A percentile compares a stretch with the other conserved stretches of the same genome.
Conservation (phyloP, 305 asterid species). For the Fraxinus greggii region DNA sequence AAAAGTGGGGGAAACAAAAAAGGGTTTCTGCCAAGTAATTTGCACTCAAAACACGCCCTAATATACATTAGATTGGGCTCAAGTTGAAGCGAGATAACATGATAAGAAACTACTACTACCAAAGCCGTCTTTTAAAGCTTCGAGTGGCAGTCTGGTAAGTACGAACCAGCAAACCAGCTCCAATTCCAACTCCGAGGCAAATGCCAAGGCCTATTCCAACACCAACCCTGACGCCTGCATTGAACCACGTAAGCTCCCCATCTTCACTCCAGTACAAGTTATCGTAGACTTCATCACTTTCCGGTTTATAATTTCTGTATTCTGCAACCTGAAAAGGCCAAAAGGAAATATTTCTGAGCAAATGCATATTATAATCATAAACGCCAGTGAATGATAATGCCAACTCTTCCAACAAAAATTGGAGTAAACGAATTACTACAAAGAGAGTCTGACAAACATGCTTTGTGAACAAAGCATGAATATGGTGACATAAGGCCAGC, state of each 20-base stretch:
- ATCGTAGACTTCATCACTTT: conserved; percentile 35
- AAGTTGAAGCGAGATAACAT: not conserved
- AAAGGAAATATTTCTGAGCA: not conserved
- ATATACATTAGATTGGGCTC: not conserved
- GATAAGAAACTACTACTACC: conserved; percentile 9
- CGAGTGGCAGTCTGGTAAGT: conserved; percentile 39
- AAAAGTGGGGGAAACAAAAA: not conserved
- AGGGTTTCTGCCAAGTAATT: not conserved
- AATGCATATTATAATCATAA: not conserved
- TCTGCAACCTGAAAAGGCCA: conserved; percentile 30
- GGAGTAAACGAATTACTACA: not conserved
- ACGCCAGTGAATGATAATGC: not conserved
- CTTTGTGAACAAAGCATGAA: not conserved
- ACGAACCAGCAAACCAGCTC: conserved; percentile 48
- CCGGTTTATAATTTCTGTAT: conserved; percentile 32
- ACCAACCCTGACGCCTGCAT: conserved; percentile 56
- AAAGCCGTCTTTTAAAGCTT: conserved; percentile 41
- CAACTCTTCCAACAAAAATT: not conserved
- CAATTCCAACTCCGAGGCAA: conserved; percentile 54
- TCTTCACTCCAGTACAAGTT: conserved; percentile 45
- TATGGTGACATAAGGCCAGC: not conserved
- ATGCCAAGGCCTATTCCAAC: conserved; percentile 57
- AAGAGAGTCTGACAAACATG: not conserved
- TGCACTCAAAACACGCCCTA: not conserved
- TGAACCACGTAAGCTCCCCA: conserved; percentile 58